Percentiles rank a stretch among this genome's conserved stretches.
phyloP scores from a whole-genome alignment of 108 stramenopile species.

The Cyclotella atomus region DNA sequence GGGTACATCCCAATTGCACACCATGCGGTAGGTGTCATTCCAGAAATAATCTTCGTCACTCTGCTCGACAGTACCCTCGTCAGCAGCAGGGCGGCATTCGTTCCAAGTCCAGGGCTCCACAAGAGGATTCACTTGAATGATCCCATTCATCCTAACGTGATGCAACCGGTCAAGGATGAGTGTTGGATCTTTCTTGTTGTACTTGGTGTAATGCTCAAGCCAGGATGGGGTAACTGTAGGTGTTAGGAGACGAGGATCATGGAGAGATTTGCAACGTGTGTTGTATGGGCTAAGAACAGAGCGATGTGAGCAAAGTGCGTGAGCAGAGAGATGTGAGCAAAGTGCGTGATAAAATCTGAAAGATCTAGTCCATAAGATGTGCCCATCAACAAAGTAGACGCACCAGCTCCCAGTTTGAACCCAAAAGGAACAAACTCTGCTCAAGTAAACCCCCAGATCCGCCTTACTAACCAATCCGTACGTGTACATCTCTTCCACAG shows the following conservation, averaged over 20 bases:
- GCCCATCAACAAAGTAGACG: neutral
- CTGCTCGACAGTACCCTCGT: neutral
- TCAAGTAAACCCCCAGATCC: constrained; percentile 11
- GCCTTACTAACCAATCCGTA: constrained; percentile 7
- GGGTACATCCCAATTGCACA: constrained; percentile 24
- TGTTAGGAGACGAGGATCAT: constrained; percentile 26
- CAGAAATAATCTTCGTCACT: neutral
- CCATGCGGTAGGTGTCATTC: constrained; percentile 18
- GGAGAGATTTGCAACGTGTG: constrained; percentile 38
- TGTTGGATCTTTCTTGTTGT: constrained; percentile 24
- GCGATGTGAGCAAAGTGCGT: neutral
- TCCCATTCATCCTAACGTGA: constrained; percentile 15
- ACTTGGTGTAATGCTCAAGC: constrained; percentile 37
- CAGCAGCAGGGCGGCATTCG: constrained; percentile 20
- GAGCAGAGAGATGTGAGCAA: neutral
- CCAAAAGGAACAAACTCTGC: constrained; percentile 26
- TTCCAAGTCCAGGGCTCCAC: constrained; percentile 29
- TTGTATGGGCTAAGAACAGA: constrained; percentile 25
- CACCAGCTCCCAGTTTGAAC: constrained; percentile 43
- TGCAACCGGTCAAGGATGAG: constrained; percentile 27
- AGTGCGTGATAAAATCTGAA: neutral
- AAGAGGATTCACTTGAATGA: constrained; percentile 32
- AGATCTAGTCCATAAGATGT: no score
- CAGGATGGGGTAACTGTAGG: constrained; percentile 6
- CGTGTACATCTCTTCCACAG: constrained; percentile 15